These are phyloP conservation scores for Oryza longistaminata DNA, from an alignment of 176 grass and related monocot genomes.

Conservation along the genomic window DNA sequence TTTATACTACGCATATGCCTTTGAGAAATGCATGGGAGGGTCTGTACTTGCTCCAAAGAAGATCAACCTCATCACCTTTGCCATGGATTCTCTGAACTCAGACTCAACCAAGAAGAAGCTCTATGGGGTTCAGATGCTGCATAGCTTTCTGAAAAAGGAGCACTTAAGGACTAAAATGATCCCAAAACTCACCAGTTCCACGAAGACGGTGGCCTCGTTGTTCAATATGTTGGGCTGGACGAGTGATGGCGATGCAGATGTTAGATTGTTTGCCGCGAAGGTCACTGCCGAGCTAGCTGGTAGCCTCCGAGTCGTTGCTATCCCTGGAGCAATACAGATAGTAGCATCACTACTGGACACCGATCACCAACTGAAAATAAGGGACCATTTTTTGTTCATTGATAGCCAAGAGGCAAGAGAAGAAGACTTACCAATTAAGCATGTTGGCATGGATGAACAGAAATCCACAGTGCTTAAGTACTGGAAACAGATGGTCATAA, in stretches of 20 bases:
- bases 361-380: background rate
- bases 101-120: background rate
- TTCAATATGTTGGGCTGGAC: no score
- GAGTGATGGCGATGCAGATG: no score
- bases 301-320: background rate
- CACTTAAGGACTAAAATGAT: rapidly evolving
- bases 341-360: background rate
- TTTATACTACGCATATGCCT: background rate
- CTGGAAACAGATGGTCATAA: no score
- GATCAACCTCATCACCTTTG: background rate
- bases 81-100: background rate
- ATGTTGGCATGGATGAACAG: background rate
- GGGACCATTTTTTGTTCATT: background rate
- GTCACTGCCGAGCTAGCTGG: background rate
- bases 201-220: no score
- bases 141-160: no score
- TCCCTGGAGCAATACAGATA: background rate
- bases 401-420: no score
- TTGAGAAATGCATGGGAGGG: background rate
- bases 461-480: no score
- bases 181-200: no score
- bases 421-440: background rate
- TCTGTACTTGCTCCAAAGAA: background rate
- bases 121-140: no score
- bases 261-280: background rate